These are phyloP conservation scores for Saccharomyces pastorianus DNA, from an alignment of 1,139 yeast genomes.

Conservation along the genomic window DNA sequence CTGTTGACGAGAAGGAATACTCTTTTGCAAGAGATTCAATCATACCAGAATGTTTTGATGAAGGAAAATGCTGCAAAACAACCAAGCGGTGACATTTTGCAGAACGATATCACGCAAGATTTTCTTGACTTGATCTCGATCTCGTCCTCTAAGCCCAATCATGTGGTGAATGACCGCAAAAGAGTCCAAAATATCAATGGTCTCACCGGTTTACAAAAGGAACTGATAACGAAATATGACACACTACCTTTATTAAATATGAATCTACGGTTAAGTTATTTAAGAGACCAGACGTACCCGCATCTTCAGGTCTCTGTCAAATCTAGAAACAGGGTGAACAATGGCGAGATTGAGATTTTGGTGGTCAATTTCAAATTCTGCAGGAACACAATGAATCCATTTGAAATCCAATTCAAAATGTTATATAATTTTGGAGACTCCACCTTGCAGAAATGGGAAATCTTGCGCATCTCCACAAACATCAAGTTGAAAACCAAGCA, in stretches of 20 bases:
- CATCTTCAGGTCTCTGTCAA: constrained; percentile 5
- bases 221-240: constrained; percentile 18
- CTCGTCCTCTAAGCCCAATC: neutral
- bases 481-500: constrained; percentile 1
- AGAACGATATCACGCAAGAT: constrained; percentile 4
- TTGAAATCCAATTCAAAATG: neutral
- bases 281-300: constrained; percentile 11
- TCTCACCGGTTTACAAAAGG: constrained; percentile 2
- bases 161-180: neutral
- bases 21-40: constrained; percentile 14
- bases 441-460: neutral
- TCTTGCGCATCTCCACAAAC: neutral
- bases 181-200: constrained; percentile 1
- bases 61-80: constrained; percentile 5
- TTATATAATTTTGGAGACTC: neutral
- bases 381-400: neutral
- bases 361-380: neutral
- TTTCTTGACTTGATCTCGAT: constrained; percentile 5
- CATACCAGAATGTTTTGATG: neutral
- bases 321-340: neutral
- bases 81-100: constrained; percentile 5
- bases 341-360: neutral
- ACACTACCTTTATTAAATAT: constrained; percentile 23
- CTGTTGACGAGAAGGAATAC: constrained; percentile 14
- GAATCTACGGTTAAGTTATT: constrained; percentile 15